Evolutionary conservation across 2,329 filamentous ascomycete genomes (phyloP), one percentile per base, ranked within the genome.

Genomic region (Thelonectria blattea): DNA sequence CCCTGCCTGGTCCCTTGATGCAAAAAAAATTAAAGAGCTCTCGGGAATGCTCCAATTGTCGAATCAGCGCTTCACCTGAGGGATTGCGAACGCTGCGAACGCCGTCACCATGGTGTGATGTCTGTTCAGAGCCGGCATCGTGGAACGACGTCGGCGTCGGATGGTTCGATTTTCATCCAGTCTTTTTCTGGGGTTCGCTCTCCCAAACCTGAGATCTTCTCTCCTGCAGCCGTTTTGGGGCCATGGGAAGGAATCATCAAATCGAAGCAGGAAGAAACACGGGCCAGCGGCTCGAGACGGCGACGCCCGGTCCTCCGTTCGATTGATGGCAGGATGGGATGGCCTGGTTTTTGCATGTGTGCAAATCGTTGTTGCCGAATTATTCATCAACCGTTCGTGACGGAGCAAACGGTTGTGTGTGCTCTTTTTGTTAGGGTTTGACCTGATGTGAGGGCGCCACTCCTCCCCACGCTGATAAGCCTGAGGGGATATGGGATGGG

Each of bases 81-180:
- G 12, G 27, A 15, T 52, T n/a, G n/a, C n/a, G n/a, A 6, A 24
- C 22, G 22, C 22, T 32, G 24, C 17, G 20, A 43, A 24, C 58
- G 47, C 48, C 65, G 60, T 70, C 68, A 66, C 61, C 59, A 66
- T 70, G 65, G 67, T 53, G 70, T 70, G 68, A 70, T 70, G 54
- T 22, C 37, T 39, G 32, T 54, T 52, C 32, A 56, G 49, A 60
- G 61, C 61, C 45, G 53, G 58, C 39, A 63, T 60, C 61, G 63
- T 71, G 68, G 68, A 55, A 60, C 62, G 68, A 71, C 58, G 39
- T 53, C 52, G 63, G 64, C 58, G 65, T 67, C 60, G 64, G 63
- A 61, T 71, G 68, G 68, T 71, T 68, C 68, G 68, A 71, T 68
- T 52, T 66, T 65, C 65, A 49, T 66, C 64, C 65, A 52, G 52